These are phyloP conservation scores for Ophiocordyceps unilateralis DNA, from an alignment of 2,329 filamentous ascomycete species.

Conservation along the genomic window DNA sequence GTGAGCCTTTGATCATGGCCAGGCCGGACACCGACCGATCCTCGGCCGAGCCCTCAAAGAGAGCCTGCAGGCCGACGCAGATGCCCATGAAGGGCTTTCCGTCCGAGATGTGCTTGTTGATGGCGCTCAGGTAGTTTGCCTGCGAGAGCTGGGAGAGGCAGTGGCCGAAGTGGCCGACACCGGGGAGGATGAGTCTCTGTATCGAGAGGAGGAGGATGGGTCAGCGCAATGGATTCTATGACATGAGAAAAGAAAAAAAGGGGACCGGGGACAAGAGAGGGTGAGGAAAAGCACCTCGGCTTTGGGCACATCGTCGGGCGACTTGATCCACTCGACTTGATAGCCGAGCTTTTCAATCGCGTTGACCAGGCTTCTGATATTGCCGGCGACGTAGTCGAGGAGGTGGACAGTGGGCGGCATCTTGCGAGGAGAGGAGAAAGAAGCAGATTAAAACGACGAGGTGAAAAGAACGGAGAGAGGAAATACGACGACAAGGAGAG, in stretches of 20 bases:
- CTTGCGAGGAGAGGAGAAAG: conserved; percentile 2
- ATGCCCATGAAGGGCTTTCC: conserved; percentile 99
- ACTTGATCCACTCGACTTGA: conserved; percentile 78
- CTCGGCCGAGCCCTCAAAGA: conserved; percentile 78
- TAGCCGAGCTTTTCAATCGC: conserved; percentile 94
- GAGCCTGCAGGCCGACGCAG: conserved; percentile 81
- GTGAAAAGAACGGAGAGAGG: background rate
- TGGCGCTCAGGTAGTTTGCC: conserved; percentile 69
- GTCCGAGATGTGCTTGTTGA: conserved; percentile 64
- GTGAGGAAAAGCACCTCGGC: conserved; percentile 50
- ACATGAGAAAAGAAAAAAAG: background rate
- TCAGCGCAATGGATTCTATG: conserved; percentile 1
- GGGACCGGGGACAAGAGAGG: background rate
- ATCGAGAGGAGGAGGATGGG: background rate
- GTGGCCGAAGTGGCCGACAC: conserved; percentile 95
- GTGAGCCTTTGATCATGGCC: conserved; percentile 50
- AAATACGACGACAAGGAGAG: too few species aligned
- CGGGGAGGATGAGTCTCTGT: conserved; percentile 84
- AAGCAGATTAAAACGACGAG: background rate
- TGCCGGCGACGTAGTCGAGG: conserved; percentile 84
- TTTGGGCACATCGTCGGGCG: conserved; percentile 65
- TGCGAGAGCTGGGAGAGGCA: conserved; percentile 71
- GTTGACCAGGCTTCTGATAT: conserved; percentile 89
- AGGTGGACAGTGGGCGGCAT: conserved; percentile 64
- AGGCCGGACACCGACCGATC: conserved; percentile 56